Evolutionary conservation across 441 rosid genomes (phyloP).

Genomic region (Aquilaria agallochum): DNA sequence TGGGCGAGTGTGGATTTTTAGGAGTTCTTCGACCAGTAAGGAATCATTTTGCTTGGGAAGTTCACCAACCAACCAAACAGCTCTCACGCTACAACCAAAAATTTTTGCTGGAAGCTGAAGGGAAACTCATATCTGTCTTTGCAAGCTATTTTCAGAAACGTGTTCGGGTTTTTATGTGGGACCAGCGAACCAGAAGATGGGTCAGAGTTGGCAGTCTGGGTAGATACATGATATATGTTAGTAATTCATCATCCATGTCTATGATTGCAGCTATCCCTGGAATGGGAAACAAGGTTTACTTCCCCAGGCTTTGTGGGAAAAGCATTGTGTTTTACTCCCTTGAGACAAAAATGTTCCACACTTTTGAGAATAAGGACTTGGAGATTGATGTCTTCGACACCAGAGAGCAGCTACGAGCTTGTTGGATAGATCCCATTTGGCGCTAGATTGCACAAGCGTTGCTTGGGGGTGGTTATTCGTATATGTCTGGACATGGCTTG

Average conservation of each 20-base stretch:
- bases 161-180: not conserved
- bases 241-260: not conserved
- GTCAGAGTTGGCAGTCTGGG: not conserved
- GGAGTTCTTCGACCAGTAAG: not conserved
- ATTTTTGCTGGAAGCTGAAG: conserved; percentile 1
- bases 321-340: not conserved
- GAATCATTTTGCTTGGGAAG: not conserved
- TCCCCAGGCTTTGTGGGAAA: not conserved
- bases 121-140: not conserved
- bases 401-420: not conserved
- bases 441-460: not conserved
- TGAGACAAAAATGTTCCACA: not conserved
- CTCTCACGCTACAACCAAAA: not conserved
- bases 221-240: not conserved
- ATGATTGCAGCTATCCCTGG: not conserved
- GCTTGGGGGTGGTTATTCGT: no score
- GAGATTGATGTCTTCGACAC: not conserved
- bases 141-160: not conserved
- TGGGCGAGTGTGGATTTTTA: not conserved
- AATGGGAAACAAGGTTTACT: conserved; percentile 6
- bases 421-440: conserved; percentile 1
- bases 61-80: not conserved
- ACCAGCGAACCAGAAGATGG: not conserved
- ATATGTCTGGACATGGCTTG: no score
- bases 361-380: not conserved